Percentiles rank a stretch among this genome's conserved stretches.
phyloP scores from a whole-genome alignment of 495 filamentous ascomycete genomes.

The Tuber umbilicatum region DNA sequence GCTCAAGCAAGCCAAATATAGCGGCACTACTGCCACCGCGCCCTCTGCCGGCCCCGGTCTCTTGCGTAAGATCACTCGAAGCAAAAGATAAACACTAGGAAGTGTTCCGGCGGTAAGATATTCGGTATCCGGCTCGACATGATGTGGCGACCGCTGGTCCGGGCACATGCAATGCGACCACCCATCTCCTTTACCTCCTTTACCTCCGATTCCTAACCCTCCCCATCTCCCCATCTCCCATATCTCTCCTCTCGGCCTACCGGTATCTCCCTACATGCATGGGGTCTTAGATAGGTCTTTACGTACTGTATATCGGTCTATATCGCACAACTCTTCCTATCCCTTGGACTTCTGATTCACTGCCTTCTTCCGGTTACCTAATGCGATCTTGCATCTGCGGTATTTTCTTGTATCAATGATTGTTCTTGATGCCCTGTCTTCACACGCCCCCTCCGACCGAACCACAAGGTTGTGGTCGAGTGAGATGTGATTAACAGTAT shows the following conservation, averaged over 20 bases:
- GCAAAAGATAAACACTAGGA: neutral
- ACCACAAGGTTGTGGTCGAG: neutral
- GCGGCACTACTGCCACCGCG: neutral
- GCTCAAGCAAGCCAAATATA: neutral
- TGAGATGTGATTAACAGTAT: neutral
- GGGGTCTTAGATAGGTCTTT: neutral
- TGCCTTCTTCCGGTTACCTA: neutral
- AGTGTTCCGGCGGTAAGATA: neutral
- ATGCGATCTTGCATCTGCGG: neutral
- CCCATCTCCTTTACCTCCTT: neutral
- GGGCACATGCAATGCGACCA: neutral
- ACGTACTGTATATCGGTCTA: neutral
- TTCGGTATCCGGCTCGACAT: neutral
- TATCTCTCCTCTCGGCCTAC: neutral
- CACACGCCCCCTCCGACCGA: neutral
- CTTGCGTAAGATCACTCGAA: neutral
- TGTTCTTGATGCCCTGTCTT: neutral
- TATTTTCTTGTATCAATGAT: slow-evolving; percentile 1
- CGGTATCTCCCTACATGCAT: neutral
- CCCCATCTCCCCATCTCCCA: neutral
- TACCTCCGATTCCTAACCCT: neutral
- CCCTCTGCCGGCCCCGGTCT: neutral
- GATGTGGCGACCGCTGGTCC: neutral
- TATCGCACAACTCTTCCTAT: neutral
- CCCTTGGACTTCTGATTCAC: neutral